Evolutionary conservation across 306 rosid species (phyloP).

Genomic region (Citrullus colocynthis): DNA sequence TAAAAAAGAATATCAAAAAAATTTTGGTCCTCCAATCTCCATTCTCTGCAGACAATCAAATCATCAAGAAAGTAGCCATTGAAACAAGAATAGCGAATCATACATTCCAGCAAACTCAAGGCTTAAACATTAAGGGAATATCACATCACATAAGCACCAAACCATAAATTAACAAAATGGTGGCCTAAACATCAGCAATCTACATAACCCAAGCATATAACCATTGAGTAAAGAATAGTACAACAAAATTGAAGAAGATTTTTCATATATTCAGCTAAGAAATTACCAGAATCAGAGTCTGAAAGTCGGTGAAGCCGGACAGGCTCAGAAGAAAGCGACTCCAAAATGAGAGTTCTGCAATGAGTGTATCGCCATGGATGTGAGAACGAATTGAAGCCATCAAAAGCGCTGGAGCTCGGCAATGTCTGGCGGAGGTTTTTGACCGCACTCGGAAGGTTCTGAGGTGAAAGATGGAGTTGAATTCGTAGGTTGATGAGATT

Average conservation of each 20-base stretch:
- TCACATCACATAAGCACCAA: background rate
- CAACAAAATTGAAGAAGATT: background rate
- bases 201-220: background rate
- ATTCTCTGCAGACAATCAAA: background rate
- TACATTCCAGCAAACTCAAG: background rate
- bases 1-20: too few species aligned
- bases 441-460: background rate
- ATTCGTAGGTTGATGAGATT: slow-evolving; percentile 11
- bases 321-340: slow-evolving; percentile 32
- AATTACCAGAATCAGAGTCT: slow-evolving; percentile 51
- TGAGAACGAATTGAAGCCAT: slow-evolving; percentile 1
- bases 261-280: background rate
- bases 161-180: background rate
- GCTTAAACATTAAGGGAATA: background rate
- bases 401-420: slow-evolving; percentile 9
- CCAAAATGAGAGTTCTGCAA: slow-evolving; percentile 48
- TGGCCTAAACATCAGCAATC: background rate
- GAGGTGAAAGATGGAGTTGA: slow-evolving; percentile 11
- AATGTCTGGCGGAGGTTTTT: background rate
- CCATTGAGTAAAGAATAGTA: background rate
- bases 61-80: background rate
- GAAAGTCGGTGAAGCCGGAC: slow-evolving; percentile 50
- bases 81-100: background rate
- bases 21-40: background rate
- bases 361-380: slow-evolving; percentile 26